Evolutionary conservation across 129 eudicot genomes (phyloP).

Genomic region (Artemisia tridentata): DNA sequence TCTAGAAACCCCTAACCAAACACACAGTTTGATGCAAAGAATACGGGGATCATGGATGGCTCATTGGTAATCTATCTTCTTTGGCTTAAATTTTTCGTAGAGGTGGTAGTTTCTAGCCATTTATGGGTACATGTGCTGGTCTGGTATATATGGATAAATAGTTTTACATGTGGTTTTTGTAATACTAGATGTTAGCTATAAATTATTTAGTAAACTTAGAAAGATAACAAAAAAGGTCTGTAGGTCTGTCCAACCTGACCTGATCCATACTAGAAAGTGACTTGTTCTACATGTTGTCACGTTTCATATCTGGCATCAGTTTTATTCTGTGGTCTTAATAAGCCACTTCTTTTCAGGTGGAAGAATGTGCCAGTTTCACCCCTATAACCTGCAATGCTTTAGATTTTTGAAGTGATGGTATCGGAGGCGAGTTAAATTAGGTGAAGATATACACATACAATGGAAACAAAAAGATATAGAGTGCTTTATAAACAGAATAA

Average conservation of each 20-base stretch:
- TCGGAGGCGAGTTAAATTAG: no score
- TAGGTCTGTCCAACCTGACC: not conserved
- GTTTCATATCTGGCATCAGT: not conserved
- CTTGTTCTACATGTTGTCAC: not conserved
- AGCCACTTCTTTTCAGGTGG: constrained; percentile 41
- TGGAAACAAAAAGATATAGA: no score
- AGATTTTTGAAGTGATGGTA: not conserved
- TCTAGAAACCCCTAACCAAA: constrained; percentile 30
- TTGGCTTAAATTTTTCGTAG: not conserved
- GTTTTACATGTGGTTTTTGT: no score
- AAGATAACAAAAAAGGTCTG: no score
- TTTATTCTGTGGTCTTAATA: not conserved
- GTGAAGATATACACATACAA: no score
- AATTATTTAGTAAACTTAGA: no score
- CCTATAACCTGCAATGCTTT: not conserved
- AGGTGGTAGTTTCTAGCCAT: not conserved
- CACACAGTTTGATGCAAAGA: constrained; percentile 37
- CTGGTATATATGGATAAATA: no score
- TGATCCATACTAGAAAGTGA: not conserved
- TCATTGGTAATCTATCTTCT: constrained; percentile 35
- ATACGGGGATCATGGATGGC: constrained; percentile 39
- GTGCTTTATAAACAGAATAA: no score
- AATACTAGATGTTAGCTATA: no score
- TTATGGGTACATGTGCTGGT: not conserved
- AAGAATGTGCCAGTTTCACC: constrained; percentile 34